Percentiles rank a stretch among this genome's conserved stretches.
phyloP scores from a whole-genome alignment of 352 stramenopile genomes.

The Phytophthora hibernalis region DNA sequence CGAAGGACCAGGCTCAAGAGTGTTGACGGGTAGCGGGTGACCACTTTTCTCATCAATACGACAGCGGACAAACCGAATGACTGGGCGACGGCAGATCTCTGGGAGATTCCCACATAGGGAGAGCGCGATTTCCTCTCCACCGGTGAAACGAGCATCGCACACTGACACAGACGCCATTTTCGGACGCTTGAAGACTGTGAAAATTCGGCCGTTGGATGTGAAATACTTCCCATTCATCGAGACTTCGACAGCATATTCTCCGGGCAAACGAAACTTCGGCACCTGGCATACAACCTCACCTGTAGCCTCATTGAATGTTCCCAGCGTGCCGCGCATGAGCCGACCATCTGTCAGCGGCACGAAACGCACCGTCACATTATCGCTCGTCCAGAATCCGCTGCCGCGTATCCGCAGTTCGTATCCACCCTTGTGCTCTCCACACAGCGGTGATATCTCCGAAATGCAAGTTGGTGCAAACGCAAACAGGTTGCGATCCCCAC shows the following conservation, averaged over 20 bases:
- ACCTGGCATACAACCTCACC: slow-evolving; percentile 68
- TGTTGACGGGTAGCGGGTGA: slow-evolving; percentile 1
- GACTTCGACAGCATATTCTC: slow-evolving; percentile 74
- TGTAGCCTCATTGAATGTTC: slow-evolving; percentile 42
- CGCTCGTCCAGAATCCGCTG: slow-evolving; percentile 80
- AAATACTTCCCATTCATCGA: slow-evolving; percentile 87
- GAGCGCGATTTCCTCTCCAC: slow-evolving; percentile 47
- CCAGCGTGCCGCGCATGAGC: slow-evolving; percentile 59
- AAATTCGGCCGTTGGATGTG: slow-evolving; percentile 61
- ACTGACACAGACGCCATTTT: slow-evolving; percentile 48
- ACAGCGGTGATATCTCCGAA: slow-evolving; percentile 47
- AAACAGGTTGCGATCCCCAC: slow-evolving; percentile 53
- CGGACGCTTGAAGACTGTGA: slow-evolving; percentile 63
- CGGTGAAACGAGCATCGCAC: slow-evolving; percentile 42
- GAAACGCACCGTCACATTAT: slow-evolving; percentile 85
- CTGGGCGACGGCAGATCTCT: slow-evolving; percentile 34
- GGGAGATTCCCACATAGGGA: slow-evolving; percentile 51
- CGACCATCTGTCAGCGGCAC: slow-evolving; percentile 61
- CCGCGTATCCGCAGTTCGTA: slow-evolving; percentile 70
- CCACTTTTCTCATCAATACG: slow-evolving; percentile 17
- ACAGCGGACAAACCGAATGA: slow-evolving; percentile 53
- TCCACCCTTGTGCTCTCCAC: slow-evolving; percentile 60
- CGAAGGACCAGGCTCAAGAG: slow-evolving; percentile 1
- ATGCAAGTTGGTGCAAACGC: slow-evolving; percentile 72
- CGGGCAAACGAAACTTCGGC: slow-evolving; percentile 66